phyloP scores from a whole-genome alignment of 805 yeast species.

The Monosporozyma yasuniensis region DNA sequence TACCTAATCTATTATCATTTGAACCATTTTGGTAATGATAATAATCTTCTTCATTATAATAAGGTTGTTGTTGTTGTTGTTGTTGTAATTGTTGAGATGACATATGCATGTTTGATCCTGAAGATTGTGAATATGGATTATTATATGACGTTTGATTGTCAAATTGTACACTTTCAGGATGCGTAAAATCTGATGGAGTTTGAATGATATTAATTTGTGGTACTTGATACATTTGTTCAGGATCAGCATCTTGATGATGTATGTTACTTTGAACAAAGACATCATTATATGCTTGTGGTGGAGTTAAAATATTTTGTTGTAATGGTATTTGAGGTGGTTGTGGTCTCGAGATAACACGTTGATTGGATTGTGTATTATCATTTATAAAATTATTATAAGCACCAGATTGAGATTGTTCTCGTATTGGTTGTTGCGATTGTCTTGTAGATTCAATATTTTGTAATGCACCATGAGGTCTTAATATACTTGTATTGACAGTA shows the following conservation, averaged over 20 bases:
- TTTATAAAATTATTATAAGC: background rate
- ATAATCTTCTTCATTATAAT: constrained; percentile 21
- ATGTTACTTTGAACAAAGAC: constrained; percentile 9
- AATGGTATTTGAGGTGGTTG: constrained; percentile 4
- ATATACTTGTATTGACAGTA: background rate
- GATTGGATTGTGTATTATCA: background rate
- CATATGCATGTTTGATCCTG: background rate
- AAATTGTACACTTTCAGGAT: constrained; percentile 6
- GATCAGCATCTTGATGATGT: constrained; percentile 1
- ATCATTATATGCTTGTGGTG: constrained; percentile 18
- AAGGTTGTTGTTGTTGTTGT: constrained; percentile 6
- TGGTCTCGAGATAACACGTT: background rate
- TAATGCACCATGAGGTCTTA: background rate
- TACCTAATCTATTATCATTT: constrained; percentile 6
- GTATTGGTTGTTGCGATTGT: background rate
- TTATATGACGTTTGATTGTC: background rate
- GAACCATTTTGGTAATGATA: constrained; percentile 11
- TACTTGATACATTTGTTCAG: constrained; percentile 8
- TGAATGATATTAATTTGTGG: constrained; percentile 25
- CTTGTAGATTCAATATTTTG: background rate
- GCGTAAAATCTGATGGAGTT: constrained; percentile 18
- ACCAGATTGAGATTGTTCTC: background rate
- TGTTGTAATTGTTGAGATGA: background rate
- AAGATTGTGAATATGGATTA: constrained; percentile 2
- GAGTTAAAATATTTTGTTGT: constrained; percentile 10